Base-by-base conservation (phyloP, 2,329 filamentous ascomycete genomes). In the Claviceps maximensis region DNA sequence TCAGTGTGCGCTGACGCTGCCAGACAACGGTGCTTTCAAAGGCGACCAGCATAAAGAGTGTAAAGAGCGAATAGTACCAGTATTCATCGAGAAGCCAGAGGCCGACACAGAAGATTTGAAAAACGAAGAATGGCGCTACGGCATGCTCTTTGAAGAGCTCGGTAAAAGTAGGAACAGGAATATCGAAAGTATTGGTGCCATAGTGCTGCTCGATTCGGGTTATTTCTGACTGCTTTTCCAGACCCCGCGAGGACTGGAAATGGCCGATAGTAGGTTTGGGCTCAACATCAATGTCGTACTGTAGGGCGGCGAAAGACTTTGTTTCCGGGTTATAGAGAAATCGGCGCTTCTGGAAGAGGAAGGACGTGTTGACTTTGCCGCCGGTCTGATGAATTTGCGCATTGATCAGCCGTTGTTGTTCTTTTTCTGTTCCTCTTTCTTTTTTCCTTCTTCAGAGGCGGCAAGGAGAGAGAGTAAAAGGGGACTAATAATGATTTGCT, bases 61-160 rank as follows among this genome's bases (percentile, higher is more conserved):
- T 98, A 71, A 98, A 98, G 21, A 98, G 80, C 56, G 93, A 97
- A 73, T 98, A 98, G 75, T 98, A 98, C 93, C 94, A 98, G 73
- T 97, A 98, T 71, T 98, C 94, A 65, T 98, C 93, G 65, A 98
- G 74, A 83, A 97, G 88, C 93, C 93, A 98, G 56, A 98, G 74
- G 17, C 93, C 94, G 54, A 98, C 93, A 62, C 94, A 98, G 75
- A 98, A 98, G 56, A 98, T 78, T 75, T 98, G 93, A 73, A 98
- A 98, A 58, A 98, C 90, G 71, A 98, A 98, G 76, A 98, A 98
- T 5, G 93, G 93, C 23, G 94, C 94, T 23, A 98, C 94, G 25
- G 94, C 91, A 69, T 98, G 94, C 70, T 98, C 93, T 70, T 95
- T 87, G 79, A 95, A 98, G 49, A 98, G 80, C 72, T 98, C 93